Evolutionary conservation across 2,329 filamentous ascomycete species (phyloP).

Genomic region (Zasmidium citrigriseum): DNA sequence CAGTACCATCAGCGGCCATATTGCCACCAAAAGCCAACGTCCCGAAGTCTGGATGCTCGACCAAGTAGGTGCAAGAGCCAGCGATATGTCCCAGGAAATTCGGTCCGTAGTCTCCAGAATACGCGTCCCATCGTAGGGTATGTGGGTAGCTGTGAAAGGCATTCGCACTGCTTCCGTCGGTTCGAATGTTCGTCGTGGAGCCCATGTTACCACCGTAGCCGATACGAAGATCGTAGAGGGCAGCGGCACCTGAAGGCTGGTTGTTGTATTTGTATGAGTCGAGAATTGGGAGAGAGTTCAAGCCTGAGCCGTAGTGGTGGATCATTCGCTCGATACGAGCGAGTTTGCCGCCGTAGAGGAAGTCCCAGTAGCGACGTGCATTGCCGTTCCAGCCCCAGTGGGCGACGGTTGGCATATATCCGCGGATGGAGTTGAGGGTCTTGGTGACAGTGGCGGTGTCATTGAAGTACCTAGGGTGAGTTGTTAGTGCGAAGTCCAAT

Average conservation of each 20-base stretch:
- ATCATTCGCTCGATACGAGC: conserved; percentile 51
- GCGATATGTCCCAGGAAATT: conserved; percentile 56
- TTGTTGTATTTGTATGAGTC: conserved; percentile 52
- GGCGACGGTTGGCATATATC: conserved; percentile 58
- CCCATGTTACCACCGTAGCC: conserved; percentile 58
- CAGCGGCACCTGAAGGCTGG: conserved; percentile 25
- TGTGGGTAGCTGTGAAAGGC: conserved; percentile 60
- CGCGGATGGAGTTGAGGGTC: conserved; percentile 57
- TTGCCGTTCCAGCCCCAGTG: conserved; percentile 67
- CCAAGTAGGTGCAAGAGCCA: conserved; percentile 54
- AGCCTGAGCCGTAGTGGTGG: conserved; percentile 62
- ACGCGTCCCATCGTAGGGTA: conserved; percentile 59
- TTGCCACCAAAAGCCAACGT: conserved; percentile 55
- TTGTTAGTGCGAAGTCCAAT: background rate
- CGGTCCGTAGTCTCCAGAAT: conserved; percentile 60
- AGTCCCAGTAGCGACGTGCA: conserved; percentile 63
- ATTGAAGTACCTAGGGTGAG: conserved; percentile 48
- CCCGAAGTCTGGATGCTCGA: conserved; percentile 47
- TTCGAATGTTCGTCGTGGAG: conserved; percentile 57
- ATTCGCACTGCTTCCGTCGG: conserved; percentile 56
- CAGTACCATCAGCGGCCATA: conserved; percentile 31
- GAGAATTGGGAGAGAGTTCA: conserved; percentile 59
- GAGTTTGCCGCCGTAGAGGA: conserved; percentile 49
- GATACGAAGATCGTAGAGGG: conserved; percentile 54
- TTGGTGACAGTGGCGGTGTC: conserved; percentile 49